Evolutionary conservation across 495 filamentous ascomycete species (phyloP).

Genomic region (Penicillium goetzii): DNA sequence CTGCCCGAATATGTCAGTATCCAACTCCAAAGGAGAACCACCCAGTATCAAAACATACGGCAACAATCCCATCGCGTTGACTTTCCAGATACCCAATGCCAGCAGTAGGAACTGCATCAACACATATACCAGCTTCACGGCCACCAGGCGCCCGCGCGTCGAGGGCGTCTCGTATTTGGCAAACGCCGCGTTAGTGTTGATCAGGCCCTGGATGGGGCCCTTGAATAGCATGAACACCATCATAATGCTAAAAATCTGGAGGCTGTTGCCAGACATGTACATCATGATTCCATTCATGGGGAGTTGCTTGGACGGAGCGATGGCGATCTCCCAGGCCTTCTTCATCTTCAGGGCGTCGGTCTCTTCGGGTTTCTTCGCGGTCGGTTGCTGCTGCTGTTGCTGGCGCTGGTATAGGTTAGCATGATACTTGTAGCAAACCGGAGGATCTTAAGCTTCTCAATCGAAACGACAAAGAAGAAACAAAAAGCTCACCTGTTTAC

Average conservation of each 20-base stretch:
- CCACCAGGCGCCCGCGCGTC: constrained; percentile 69
- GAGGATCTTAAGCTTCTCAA: not conserved
- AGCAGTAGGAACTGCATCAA: constrained; percentile 82
- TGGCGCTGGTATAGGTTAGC: constrained; percentile 21
- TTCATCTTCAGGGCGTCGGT: constrained; percentile 95
- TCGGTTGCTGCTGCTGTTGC: constrained; percentile 46
- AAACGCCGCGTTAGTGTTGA: constrained; percentile 79
- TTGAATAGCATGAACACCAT: constrained; percentile 99
- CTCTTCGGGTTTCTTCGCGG: constrained; percentile 61
- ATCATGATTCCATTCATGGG: constrained; percentile 99
- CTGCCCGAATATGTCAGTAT: constrained; percentile 45
- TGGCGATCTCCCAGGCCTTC: constrained; percentile 97
- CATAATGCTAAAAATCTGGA: constrained; percentile 99
- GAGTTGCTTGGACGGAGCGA: constrained; percentile 90
- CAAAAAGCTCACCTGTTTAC: constrained; percentile 43
- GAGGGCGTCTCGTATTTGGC: constrained; percentile 83
- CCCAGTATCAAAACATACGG: constrained; percentile 62
- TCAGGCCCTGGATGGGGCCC: constrained; percentile 83
- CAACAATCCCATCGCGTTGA: constrained; percentile 94
- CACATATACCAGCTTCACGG: constrained; percentile 85
- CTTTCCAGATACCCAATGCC: constrained; percentile 91
- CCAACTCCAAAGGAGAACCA: constrained; percentile 8
- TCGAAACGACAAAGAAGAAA: not conserved
- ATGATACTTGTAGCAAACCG: constrained; percentile 12
- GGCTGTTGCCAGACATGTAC: constrained; percentile 99